phyloP scores from a whole-genome alignment of 768 basidiomycete genomes.

The Sarcomyxa edulis region DNA sequence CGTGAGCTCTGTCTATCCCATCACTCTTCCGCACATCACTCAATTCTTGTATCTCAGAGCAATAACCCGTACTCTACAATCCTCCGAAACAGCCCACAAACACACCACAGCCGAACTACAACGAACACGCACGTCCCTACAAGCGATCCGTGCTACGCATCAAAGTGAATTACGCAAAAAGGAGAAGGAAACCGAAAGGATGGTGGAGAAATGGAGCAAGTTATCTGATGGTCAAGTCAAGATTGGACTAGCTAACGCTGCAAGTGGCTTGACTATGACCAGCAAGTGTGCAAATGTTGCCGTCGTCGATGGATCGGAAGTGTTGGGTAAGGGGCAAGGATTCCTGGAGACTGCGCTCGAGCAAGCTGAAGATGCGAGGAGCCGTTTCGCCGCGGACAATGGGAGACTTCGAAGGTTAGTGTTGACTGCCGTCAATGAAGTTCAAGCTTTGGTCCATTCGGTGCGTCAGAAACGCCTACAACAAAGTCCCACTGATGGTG shows the following conservation, averaged over 20 bases:
- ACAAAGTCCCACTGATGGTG: too few relatives aligned
- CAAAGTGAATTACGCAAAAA: conserved; percentile 73
- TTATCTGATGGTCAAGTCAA: conserved; percentile 65
- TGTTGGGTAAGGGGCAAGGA: conserved; percentile 44
- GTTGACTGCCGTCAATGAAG: conserved; percentile 58
- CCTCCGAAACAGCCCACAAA: conserved; percentile 63
- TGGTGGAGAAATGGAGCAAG: conserved; percentile 71
- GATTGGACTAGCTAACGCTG: conserved; percentile 34
- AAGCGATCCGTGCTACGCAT: conserved; percentile 64
- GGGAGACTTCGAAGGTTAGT: conserved; percentile 52
- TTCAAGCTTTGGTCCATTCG: conserved; percentile 52
- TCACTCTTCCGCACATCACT: not conserved
- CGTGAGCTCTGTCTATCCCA: conserved; percentile 38
- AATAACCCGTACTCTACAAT: conserved; percentile 46
- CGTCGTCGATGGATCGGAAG: conserved; percentile 37
- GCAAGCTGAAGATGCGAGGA: conserved; percentile 65
- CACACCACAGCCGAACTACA: conserved; percentile 67
- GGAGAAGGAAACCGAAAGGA: conserved; percentile 75
- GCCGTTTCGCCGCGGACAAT: conserved; percentile 62
- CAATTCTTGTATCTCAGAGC: conserved; percentile 30
- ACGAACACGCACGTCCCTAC: conserved; percentile 63
- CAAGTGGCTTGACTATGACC: conserved; percentile 42
- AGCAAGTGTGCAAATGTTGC: conserved; percentile 48
- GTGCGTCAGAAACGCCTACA: conserved; percentile 36
- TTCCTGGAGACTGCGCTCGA: conserved; percentile 65